Conservation (phyloP, 108 stramenopile species). For the Phaeodactylum tricornutum region DNA sequence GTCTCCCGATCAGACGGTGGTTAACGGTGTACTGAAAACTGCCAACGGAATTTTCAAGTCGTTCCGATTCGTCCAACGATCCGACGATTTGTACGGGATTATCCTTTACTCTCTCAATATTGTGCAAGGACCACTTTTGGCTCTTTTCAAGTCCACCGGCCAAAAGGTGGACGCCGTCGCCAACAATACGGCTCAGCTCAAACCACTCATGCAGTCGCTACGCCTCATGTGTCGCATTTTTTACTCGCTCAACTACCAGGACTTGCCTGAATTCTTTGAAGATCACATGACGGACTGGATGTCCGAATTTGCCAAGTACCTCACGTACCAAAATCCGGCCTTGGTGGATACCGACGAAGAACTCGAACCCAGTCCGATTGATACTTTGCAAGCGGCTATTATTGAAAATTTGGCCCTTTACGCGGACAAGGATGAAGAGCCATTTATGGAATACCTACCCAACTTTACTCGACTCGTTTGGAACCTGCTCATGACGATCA, state of each 20-base stretch:
- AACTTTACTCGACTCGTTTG: constrained; percentile 82
- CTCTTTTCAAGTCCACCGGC: constrained; percentile 51
- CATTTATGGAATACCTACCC: constrained; percentile 70
- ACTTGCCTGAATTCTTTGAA: constrained; percentile 97
- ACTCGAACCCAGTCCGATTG: constrained; percentile 72
- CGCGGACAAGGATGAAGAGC: constrained; percentile 93
- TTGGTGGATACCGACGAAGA: constrained; percentile 81
- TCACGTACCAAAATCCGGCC: constrained; percentile 76
- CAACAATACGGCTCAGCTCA: constrained; percentile 26
- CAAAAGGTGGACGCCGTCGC: constrained; percentile 34
- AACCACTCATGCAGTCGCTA: constrained; percentile 57
- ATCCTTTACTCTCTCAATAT: constrained; percentile 75
- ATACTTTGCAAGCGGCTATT: constrained; percentile 83
- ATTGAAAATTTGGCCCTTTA: constrained; percentile 90
- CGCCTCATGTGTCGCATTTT: constrained; percentile 86
- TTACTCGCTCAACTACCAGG: constrained; percentile 94
- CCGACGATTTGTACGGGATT: constrained; percentile 72
- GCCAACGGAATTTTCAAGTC: constrained; percentile 92
- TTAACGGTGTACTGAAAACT: constrained; percentile 90
- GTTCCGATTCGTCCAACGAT: constrained; percentile 84
- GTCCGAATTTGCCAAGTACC: constrained; percentile 77
- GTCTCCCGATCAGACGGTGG: constrained; percentile 56
- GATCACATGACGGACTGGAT: constrained; percentile 94
- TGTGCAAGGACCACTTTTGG: constrained; percentile 75
- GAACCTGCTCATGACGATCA: constrained; percentile 76